Evolutionary conservation across 148 eudicot species (phyloP), one percentile per base, ranked within the genome.

Genomic region (Oxyria digyna): DNA sequence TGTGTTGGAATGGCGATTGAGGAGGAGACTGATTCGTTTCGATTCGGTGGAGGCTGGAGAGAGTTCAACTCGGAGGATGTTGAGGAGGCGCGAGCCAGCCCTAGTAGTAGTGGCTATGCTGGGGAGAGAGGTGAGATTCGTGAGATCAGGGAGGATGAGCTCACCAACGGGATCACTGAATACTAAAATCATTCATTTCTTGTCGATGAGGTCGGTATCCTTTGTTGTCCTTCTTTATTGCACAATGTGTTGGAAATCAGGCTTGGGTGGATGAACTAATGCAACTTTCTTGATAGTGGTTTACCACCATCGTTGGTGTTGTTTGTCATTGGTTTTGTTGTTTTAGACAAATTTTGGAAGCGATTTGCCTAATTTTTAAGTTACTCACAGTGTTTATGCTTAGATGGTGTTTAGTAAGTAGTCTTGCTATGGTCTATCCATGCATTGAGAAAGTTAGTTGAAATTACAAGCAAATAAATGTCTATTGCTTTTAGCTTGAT

Each of bases 71-170:
- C 79, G 72, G 90, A 83, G 81, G 52, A 59, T 41, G 83, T 83
- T 42, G 81, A 18, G 38, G 89, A 82, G 31, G 76, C 42, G 29
- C 72, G 73, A 13, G 62, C 63, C 55, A 91, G 96, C 72, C 91
- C 89, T 20, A 84, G 87, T 64, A 92, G 97, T 67, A 89, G 96
- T 38, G 98, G 98, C 0, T 89, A 93, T 66, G 96, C 84, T 0
- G 96, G 91, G 15, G 97, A 84, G 74, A 85, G 87, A 63, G 96
- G 91, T 27, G 79, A 80, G 54, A 81, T 74, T 38, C 50, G 70
- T 0, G 81, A 73, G 72, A 59, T 75, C 23, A 72, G 73, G 20
- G 81, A 75, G 50, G 71, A 48, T 8, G 78, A 68, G 17, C 55
- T 42, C 15, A 73, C 74, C 29, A 78, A 69, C 67, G 88, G 78